These are phyloP conservation scores for Elaeis oleifera DNA, from an alignment of 202 grass and related monocot species.

Conservation along the genomic window DNA sequence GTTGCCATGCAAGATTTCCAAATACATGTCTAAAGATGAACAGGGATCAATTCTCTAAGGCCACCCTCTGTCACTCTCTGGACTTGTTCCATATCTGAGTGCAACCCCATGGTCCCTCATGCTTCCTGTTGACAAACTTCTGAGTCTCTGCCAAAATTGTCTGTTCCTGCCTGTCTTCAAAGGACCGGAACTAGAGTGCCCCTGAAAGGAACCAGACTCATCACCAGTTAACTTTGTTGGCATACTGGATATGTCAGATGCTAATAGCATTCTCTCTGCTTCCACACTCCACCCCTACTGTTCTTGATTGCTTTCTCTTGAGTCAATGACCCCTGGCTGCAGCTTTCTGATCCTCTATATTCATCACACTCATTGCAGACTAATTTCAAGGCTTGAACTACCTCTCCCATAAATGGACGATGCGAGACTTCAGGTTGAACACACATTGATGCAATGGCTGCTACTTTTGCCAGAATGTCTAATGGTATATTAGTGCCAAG, in stretches of 20 bases:
- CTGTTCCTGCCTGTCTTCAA: slow-evolving; percentile 50
- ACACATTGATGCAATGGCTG: slow-evolving; percentile 91
- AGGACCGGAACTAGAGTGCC: slow-evolving; percentile 76
- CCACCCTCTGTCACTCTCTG: slow-evolving; percentile 36
- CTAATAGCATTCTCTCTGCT: slow-evolving; percentile 68
- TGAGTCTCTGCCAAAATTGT: slow-evolving; percentile 77
- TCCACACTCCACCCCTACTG: slow-evolving; percentile 44
- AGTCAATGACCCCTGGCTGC: slow-evolving; percentile 44
- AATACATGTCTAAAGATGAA: slow-evolving; percentile 23
- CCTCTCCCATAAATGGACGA: slow-evolving; percentile 93
- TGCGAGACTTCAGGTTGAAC: slow-evolving; percentile 90
- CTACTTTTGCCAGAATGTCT: slow-evolving; percentile 77
- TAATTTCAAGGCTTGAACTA: slow-evolving; percentile 90
- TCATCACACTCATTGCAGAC: slow-evolving; percentile 74
- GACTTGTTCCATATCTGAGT: slow-evolving; percentile 48
- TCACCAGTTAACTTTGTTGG: slow-evolving; percentile 40
- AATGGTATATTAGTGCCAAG: slow-evolving; percentile 45
- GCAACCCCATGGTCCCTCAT: slow-evolving; percentile 72
- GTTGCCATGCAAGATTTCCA: neutral
- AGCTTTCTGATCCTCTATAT: slow-evolving; percentile 41
- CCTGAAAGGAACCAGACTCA: slow-evolving; percentile 49
- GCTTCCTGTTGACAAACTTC: slow-evolving; percentile 60
- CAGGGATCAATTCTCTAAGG: slow-evolving; percentile 16
- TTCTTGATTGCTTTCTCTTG: slow-evolving; percentile 17
- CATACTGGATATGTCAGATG: slow-evolving; percentile 57